Evolutionary conservation across 208 protist genomes (phyloP), one percentile per base, ranked within the genome.

Genomic region (Leishmania gerbilli): DNA sequence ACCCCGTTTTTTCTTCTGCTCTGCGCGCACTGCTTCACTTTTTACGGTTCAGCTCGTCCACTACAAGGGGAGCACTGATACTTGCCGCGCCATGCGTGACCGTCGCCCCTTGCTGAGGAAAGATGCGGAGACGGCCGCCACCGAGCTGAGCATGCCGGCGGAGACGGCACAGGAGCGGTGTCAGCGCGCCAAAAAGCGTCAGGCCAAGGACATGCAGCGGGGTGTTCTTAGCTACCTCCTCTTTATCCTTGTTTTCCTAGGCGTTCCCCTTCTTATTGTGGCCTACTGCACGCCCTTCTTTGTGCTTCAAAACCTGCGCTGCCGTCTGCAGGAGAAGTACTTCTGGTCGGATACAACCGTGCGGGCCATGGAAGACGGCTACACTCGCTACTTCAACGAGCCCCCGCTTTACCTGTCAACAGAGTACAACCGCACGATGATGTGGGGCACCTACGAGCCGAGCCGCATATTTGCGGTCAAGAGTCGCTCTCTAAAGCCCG

Each of bases 391-490:
- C 85, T 91, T 90, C 80, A 80, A 64, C 72, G 81, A 88, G 31
- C 92, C 93, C 7, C 93, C 93, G 55, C 84, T 95, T 24, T 95
- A 90, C 85, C 88, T 76, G 51, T 93, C 90, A 1, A 77, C 77
- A 31, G 89, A 83, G 77, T 97, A 93, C 89, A 95, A 95, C 81
- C 84, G 86, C 40, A 92, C 90, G 4, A 88, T 95, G 82, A 79
- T 90, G 71, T 97, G 94, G 94, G 94, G 94, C 34, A 95, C 94
- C 5, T 97, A 97, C 83, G 91, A 95, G 80, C 94, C 94, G 34
- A 92, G 90, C 77, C 87, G 87, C 69, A 89, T 97, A 55, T 95
- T 97, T 74, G 90, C 92, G 34, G 84, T 97, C 85, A 95, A 95
- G 79, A 95, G 81, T 76, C 91, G 89, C 78, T 83, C 92, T 11